These are phyloP conservation scores for Ophiostoma sp. DNA, from an alignment of 2,329 filamentous ascomycete genomes.

Conservation along the genomic window DNA sequence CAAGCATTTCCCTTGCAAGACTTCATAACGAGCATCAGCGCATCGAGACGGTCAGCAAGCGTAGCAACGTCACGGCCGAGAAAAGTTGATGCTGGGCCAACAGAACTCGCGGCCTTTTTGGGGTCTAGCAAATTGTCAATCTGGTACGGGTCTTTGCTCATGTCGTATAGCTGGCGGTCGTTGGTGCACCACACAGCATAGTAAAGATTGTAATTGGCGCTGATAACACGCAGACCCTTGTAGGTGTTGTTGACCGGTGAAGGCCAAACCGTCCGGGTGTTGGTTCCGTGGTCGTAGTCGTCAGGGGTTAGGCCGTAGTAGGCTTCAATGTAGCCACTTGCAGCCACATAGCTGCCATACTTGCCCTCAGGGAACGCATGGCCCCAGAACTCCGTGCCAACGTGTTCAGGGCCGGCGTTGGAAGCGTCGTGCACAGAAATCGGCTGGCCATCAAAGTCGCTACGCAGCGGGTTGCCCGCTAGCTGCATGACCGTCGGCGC, in stretches of 20 bases:
- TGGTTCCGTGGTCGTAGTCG: neutral
- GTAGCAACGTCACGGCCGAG: conserved; percentile 34
- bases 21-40: conserved; percentile 55
- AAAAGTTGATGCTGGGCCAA: conserved; percentile 26
- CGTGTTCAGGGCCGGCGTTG: conserved; percentile 44
- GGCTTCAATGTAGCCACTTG: conserved; percentile 12
- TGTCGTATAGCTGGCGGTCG: conserved; percentile 60
- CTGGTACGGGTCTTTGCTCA: conserved; percentile 44
- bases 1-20: conserved; percentile 52
- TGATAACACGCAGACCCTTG: conserved; percentile 52
- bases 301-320: neutral
- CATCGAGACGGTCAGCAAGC: conserved; percentile 49
- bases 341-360: conserved; percentile 24
- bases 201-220: conserved; percentile 52
- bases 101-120: conserved; percentile 19
- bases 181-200: conserved; percentile 66
- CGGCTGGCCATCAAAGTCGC: conserved; percentile 51
- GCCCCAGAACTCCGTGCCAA: conserved; percentile 55
- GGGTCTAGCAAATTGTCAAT: conserved; percentile 40
- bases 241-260: conserved; percentile 48
- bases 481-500: conserved; percentile 52
- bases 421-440: conserved; percentile 37
- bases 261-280: neutral
- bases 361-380: conserved; percentile 37
- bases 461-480: conserved; percentile 37